A percentile compares a stretch with the other conserved stretches of the same genome.
Evolutionary conservation across 768 basidiomycete genomes (phyloP).

Genomic region (Bullera alba): DNA sequence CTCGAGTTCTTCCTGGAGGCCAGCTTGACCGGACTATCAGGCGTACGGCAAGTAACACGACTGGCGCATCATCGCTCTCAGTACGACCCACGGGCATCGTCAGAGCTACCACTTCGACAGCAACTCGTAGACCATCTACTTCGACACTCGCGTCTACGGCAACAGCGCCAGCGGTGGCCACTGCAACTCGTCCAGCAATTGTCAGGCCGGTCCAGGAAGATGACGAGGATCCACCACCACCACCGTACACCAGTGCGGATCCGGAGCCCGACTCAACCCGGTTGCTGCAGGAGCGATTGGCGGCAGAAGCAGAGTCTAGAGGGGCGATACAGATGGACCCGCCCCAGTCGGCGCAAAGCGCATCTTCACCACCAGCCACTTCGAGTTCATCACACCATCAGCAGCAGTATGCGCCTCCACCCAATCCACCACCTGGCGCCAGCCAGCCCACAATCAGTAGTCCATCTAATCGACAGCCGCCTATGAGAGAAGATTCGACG

Average conservation of each 20-base stretch:
- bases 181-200: constrained; percentile 1
- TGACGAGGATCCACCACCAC: constrained; percentile 35
- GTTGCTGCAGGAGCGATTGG: constrained; percentile 33
- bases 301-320: constrained; percentile 25
- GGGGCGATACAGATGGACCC: neutral
- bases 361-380: neutral
- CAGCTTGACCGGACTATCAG: neutral
- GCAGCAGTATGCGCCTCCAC: neutral
- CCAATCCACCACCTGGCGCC: neutral
- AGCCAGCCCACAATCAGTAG: too few relatives aligned
- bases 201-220: constrained; percentile 9
- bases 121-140: neutral
- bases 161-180: constrained; percentile 3
- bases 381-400: neutral
- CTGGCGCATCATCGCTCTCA: neutral
- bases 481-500: too few relatives aligned
- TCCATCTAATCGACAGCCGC: too few relatives aligned
- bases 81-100: neutral
- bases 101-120: neutral
- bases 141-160: neutral
- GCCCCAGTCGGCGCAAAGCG: neutral
- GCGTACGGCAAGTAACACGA: neutral
- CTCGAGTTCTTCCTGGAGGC: neutral
- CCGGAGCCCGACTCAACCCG: constrained; percentile 42
- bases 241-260: constrained; percentile 39